phyloP scores from a whole-genome alignment of 768 basidiomycete species.

The Fomitopsis pulvina region DNA sequence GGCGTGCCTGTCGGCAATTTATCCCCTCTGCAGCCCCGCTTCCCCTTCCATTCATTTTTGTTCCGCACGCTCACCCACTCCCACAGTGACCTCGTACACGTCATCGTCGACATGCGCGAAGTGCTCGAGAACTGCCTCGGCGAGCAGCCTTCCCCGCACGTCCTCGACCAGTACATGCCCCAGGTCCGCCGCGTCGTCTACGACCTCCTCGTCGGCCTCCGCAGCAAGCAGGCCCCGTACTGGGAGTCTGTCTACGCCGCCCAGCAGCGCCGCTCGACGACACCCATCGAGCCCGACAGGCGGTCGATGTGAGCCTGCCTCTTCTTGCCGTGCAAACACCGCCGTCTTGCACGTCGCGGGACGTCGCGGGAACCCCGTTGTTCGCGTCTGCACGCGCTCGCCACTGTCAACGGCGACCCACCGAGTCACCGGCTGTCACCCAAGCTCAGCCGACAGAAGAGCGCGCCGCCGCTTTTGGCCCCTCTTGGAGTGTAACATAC shows the following conservation, averaged over 20 bases:
- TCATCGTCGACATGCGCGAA: slow-evolving; percentile 31
- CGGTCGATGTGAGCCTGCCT: neutral
- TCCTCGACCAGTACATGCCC: slow-evolving; percentile 32
- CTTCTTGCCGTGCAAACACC: neutral
- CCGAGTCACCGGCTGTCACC: neutral
- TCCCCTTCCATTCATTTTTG: neutral
- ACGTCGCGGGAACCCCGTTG: neutral
- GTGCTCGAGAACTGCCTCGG: slow-evolving; percentile 39
- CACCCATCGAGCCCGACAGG: neutral
- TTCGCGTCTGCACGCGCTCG: neutral
- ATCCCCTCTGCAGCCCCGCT: neutral
- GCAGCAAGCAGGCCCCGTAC: slow-evolving; percentile 36
- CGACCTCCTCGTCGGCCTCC: slow-evolving; percentile 35
- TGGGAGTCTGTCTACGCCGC: slow-evolving; percentile 18
- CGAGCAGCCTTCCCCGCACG: slow-evolving; percentile 29
- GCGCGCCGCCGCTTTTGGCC: neutral
- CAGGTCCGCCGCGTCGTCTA: slow-evolving; percentile 29
- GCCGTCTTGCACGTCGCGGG: neutral
- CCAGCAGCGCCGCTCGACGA: neutral
- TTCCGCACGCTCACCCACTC: neutral
- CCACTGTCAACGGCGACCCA: neutral
- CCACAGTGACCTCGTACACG: slow-evolving; percentile 32
- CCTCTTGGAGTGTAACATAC: neutral
- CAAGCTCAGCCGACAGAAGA: neutral
- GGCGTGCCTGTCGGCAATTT: neutral